Evolutionary conservation across 305 asterid genomes (phyloP), one percentile per base, ranked within the genome.

Genomic region (Solanum chacoense): DNA sequence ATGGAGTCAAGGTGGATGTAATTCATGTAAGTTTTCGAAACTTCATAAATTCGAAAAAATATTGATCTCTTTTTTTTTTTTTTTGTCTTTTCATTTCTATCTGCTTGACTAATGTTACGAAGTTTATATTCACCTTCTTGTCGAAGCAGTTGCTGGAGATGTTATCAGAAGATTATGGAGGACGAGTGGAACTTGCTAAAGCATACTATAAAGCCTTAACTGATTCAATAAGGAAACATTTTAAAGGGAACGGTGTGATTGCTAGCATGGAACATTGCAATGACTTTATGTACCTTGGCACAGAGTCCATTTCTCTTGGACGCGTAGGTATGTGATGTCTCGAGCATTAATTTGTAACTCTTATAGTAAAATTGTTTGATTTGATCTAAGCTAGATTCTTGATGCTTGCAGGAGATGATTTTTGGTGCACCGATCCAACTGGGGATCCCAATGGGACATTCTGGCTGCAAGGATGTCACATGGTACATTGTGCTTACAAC

Each of bases 221-320:
- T 7, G 87, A 92, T 8, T 96, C 99, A 0, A 95, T 96, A 13
- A 93, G 67, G 88, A 95, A 94, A 2, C 99, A 96, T 89, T 95
- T 96, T 94, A 96, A 96, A 89, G 99, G 98, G 12, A 96, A 96
- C 59, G 98, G 99, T 7, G 99, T 96, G 3, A 96, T 96, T 72
- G 99, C 99, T 4, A 96, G 99, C 90, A 96, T 96, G 99, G 99
- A 96, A 89, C 99, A 96, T 72, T 96, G 99, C 93, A 96, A 96
- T n/a, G 99, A 96, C 91, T 96, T 96, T 91, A 95, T 96, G 98
- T 96, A 95, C 90, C 96, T 96, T 5, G 98, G 98, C 0, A 96
- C 99, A 0, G 93, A 96, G 89, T 93, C 96, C 36, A 95, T 96
- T 74, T 76, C 94, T 35, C 97, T 96, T 11, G 99, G 99, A 18